phyloP scores from a whole-genome alignment of 371 early-diverging fungal genomes.

The Syncephalastrum contaminatum region DNA sequence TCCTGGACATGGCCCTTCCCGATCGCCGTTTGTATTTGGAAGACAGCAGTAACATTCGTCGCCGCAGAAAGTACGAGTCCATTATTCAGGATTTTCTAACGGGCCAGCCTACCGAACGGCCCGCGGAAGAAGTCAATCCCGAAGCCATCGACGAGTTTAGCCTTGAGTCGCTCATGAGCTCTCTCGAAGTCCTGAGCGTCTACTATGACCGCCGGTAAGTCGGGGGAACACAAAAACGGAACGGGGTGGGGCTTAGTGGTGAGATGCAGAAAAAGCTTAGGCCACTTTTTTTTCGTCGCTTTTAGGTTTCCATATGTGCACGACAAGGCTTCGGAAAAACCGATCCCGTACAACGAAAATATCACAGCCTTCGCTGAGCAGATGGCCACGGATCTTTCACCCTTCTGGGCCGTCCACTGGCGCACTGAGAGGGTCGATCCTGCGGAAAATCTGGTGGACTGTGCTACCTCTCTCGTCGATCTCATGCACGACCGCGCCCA shows the following conservation, averaged over 20 bases:
- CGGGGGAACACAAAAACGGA: not conserved
- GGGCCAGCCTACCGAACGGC: slow-evolving; percentile 4
- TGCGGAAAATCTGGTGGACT: slow-evolving; percentile 20
- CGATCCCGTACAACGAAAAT: slow-evolving; percentile 31
- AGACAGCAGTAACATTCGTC: slow-evolving; percentile 13
- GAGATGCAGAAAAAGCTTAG: not conserved
- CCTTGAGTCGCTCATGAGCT: not conserved
- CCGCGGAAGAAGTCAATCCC: not conserved
- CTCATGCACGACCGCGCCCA: slow-evolving; percentile 4
- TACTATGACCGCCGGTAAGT: slow-evolving; percentile 35
- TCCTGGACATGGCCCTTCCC: slow-evolving; percentile 12
- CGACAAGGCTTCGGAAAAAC: slow-evolving; percentile 17
- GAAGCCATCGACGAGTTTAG: not conserved
- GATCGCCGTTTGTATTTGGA: slow-evolving; percentile 21
- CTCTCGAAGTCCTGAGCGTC: slow-evolving; percentile 25
- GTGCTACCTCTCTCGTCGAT: slow-evolving; percentile 24
- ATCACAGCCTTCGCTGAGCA: slow-evolving; percentile 15
- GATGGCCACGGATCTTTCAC: slow-evolving; percentile 16
- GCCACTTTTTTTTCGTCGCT: not conserved
- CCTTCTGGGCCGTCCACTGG: slow-evolving; percentile 40
- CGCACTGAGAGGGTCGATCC: slow-evolving; percentile 31
- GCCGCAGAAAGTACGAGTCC: slow-evolving; percentile 10
- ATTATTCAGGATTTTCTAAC: slow-evolving; percentile 16
- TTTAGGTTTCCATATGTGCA: slow-evolving; percentile 30
- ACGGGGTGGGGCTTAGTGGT: not conserved